phyloP scores from a whole-genome alignment of 306 rosid genomes.

The Casuarina cunninghamiana region DNA sequence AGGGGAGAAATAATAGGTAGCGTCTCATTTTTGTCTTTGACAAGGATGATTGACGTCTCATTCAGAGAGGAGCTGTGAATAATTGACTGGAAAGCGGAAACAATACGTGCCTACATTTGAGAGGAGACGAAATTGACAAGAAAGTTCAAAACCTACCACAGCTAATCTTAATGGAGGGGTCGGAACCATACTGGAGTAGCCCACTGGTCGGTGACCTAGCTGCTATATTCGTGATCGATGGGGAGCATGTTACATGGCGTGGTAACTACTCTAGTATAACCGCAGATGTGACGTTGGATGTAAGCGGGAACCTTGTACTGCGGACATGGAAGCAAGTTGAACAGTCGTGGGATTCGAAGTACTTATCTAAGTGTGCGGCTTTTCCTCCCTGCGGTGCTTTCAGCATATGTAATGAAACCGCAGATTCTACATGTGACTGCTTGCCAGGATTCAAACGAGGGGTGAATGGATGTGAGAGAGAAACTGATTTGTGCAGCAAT shows the following conservation, averaged over 20 bases:
- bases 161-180: no score
- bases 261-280: not conserved
- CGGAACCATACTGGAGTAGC: not conserved
- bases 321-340: not conserved
- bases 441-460: not conserved
- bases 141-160: no score
- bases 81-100: no score
- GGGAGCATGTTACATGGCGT: not conserved
- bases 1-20: no score
- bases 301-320: not conserved
- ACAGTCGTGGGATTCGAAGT: not conserved
- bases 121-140: no score
- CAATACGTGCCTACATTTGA: no score
- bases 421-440: not conserved
- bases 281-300: not conserved
- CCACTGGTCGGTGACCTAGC: not conserved
- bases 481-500: not conserved
- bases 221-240: not conserved
- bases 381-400: not conserved
- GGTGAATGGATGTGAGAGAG: not conserved
- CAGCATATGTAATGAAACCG: not conserved
- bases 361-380: not conserved
- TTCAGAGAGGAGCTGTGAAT: no score
- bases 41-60: no score
- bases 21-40: no score